phyloP scores from a whole-genome alignment of 495 filamentous ascomycete species.

The Letharia lupina region DNA sequence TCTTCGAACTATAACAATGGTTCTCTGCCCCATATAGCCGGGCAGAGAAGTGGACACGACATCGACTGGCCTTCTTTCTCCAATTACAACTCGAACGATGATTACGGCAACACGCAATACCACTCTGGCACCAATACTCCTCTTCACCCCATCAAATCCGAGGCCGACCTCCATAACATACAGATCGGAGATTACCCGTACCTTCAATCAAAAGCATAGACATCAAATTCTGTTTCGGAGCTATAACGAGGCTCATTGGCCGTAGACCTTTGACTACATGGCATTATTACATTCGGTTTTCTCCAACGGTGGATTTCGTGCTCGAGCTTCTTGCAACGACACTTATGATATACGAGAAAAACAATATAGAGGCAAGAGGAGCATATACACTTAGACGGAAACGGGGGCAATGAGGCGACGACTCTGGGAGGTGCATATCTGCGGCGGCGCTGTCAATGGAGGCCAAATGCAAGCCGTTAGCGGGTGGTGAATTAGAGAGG shows the following conservation, averaged over 20 bases:
- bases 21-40: slow-evolving; percentile 22
- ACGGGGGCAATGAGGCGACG: neutral
- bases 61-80: slow-evolving; percentile 14
- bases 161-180: slow-evolving; percentile 15
- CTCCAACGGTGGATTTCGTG: neutral
- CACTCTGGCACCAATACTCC: slow-evolving; percentile 20
- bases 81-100: slow-evolving; percentile 10
- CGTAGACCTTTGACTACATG: neutral
- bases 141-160: slow-evolving; percentile 20
- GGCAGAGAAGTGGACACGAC: slow-evolving; percentile 17
- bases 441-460: slow-evolving; percentile 5
- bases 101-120: slow-evolving; percentile 19
- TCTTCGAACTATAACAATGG: slow-evolving; percentile 17
- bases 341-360: slow-evolving; percentile 12
- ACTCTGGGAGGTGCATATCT: slow-evolving; percentile 11
- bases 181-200: neutral
- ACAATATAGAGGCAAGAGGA: slow-evolving; percentile 7
- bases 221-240: neutral
- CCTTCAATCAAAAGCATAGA: slow-evolving; percentile 10
- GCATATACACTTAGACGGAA: slow-evolving; percentile 4
- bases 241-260: neutral
- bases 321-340: slow-evolving; percentile 14
- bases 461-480: neutral
- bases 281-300: slow-evolving; percentile 9
- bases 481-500: neutral